phyloP scores from a whole-genome alignment of 768 basidiomycete species.

The Mrakia hoshinonis region DNA sequence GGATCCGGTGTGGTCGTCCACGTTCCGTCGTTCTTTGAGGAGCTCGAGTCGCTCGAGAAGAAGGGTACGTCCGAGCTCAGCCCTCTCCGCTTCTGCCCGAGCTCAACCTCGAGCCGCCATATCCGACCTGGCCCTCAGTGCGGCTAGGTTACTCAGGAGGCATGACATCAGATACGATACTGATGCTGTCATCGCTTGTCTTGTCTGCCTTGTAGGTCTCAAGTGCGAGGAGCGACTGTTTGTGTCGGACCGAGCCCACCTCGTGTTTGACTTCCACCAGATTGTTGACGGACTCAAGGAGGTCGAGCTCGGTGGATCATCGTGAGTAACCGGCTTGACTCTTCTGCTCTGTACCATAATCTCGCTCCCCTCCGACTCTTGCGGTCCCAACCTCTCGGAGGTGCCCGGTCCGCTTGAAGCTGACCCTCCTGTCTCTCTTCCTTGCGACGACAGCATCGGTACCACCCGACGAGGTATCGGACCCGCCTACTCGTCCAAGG shows the following conservation, averaged over 20 bases:
- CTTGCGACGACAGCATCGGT: slow-evolving; percentile 62
- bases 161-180: neutral
- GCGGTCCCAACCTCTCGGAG: neutral
- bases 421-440: neutral
- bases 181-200: slow-evolving; percentile 15
- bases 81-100: neutral
- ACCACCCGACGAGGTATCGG: slow-evolving; percentile 98
- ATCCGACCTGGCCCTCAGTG: neutral
- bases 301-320: slow-evolving; percentile 85
- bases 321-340: slow-evolving; percentile 45
- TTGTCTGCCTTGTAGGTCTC: slow-evolving; percentile 51
- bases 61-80: slow-evolving; percentile 53
- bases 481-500: slow-evolving; percentile 95
- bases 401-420: too few relatives aligned
- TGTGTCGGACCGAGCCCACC: slow-evolving; percentile 89
- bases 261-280: slow-evolving; percentile 99
- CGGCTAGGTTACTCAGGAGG: neutral
- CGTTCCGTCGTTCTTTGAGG: slow-evolving; percentile 85
- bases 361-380: neutral
- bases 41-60: slow-evolving; percentile 72
- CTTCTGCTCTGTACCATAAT: neutral
- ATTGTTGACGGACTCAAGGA: slow-evolving; percentile 98
- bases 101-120: neutral
- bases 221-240: slow-evolving; percentile 75
- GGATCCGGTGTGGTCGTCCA: slow-evolving; percentile 96